Base-by-base conservation (phyloP, 768 basidiomycete species). In the Serendipita vermifera region DNA sequence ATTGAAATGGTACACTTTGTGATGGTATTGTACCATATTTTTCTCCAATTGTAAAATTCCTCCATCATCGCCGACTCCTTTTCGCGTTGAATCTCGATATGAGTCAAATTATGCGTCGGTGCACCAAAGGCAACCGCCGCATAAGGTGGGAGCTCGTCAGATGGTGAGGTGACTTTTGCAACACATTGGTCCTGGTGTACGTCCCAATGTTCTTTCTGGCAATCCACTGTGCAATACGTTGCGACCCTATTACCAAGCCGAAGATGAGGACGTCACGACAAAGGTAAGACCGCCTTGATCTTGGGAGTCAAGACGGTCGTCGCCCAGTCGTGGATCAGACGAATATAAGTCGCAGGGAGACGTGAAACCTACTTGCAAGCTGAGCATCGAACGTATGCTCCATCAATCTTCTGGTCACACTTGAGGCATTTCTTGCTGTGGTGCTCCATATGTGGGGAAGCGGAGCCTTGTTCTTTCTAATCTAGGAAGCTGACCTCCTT, bases 1-100 rank as follows among this genome's bases (percentile, higher is more conserved):
- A 51, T 51, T 15, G 46, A 51, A 22, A 51, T 22, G 17, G 31
- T 26, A 29, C 46, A 51, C 22, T 51, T 51, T 20, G 31, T 29
- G 46, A 51, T 51, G 46, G 46, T 51, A 9, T 20, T 20, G 27
- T 51, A 51, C 46, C 46, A 51, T 22, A 51, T 51, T 29, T 51
- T 51, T 51, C 46, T 20, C 46, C 46, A 51, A n/a, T 51, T 51
- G 22, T 22, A 51, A n/a, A 22, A 51, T 51, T 51, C 46, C 29
- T 51, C 46, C n/a, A 51, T 29, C 46, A 51, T 51, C n/a, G 46
- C 46, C 46, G 46, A 26, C 46, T 51, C 46, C 17, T 29, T 20
- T 29, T 51, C 46, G 15, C 31, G 46, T 9, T 51, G 46, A n/a
- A 51, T 9, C n/a, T 22, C 27, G 46, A 26, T 29, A 29, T 51